Evolutionary conservation across 129 eudicot genomes (phyloP).

Genomic region (Rutidosis leptorrhynchoides): DNA sequence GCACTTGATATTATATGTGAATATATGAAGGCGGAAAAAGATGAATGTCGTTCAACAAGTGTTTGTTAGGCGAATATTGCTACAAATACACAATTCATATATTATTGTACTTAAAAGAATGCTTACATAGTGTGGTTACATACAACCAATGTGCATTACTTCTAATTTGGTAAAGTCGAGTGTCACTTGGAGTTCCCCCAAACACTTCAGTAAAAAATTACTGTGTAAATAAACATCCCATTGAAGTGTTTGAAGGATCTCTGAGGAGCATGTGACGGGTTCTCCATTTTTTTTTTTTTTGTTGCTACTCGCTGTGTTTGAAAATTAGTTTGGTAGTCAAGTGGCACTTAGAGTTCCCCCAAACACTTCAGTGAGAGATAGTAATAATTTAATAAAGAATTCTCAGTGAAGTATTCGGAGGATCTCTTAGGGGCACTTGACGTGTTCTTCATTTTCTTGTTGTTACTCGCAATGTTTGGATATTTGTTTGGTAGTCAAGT

Average conservation of each 20-base stretch:
- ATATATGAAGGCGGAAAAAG: not conserved
- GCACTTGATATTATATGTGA: not conserved
- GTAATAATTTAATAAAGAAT: too few relatives aligned
- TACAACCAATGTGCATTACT: not conserved
- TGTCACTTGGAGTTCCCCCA: too few relatives aligned
- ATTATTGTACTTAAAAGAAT: not conserved
- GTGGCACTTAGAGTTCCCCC: too few relatives aligned
- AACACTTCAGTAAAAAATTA: constrained; percentile 9
- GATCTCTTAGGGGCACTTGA: constrained; percentile 21
- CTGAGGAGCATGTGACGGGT: too few relatives aligned
- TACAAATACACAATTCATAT: not conserved
- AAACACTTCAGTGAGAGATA: too few relatives aligned
- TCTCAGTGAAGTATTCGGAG: too few relatives aligned
- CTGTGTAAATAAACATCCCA: constrained; percentile 1
- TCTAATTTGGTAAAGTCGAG: not conserved
- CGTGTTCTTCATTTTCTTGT: not conserved
- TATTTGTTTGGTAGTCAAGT: too few relatives aligned
- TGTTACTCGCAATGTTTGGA: too few relatives aligned
- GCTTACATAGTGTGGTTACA: not conserved
- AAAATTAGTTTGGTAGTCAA: too few relatives aligned
- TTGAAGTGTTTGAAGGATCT: constrained; percentile 22
- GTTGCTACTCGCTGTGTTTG: too few relatives aligned
- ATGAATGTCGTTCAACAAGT: not conserved
- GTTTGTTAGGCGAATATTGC: not conserved
- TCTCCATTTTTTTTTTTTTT: too few relatives aligned